phyloP scores from a whole-genome alignment of 768 basidiomycete species.

The Hydnomerulius pinastri region DNA sequence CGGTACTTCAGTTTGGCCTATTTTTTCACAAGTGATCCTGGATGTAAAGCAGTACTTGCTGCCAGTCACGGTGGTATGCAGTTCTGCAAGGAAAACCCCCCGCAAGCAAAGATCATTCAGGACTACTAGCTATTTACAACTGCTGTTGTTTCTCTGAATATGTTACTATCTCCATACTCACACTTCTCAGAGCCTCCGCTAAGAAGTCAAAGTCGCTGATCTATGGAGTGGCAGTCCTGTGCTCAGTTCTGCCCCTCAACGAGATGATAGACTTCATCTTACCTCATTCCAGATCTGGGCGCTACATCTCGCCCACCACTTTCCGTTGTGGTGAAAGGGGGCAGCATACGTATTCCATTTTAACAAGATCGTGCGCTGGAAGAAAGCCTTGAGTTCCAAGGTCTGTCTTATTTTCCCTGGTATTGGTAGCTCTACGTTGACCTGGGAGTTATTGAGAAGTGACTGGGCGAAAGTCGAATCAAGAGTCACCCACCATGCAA shows the following conservation, averaged over 20 bases:
- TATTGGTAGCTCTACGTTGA: conserved; percentile 44
- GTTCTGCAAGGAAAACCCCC: no score
- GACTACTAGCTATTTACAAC: no score
- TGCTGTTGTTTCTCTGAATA: no score
- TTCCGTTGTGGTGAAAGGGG: conserved; percentile 27
- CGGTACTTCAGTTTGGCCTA: no score
- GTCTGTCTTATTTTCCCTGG: conserved; percentile 24
- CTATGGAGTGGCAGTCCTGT: conserved; percentile 7
- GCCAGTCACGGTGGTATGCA: no score
- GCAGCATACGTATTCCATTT: conserved; percentile 19
- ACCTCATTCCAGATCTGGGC: conserved; percentile 36
- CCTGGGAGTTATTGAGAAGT: conserved; percentile 19
- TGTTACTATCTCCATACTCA: no score
- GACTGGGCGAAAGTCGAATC: not conserved
- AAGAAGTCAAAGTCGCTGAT: conserved; percentile 34
- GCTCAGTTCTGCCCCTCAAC: not conserved
- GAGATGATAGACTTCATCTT: not conserved
- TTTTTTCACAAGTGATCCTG: no score
- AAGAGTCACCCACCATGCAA: conserved; percentile 56
- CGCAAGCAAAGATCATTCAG: no score
- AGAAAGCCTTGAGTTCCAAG: conserved; percentile 12
- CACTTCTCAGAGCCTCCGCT: conserved; percentile 30
- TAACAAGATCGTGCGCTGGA: conserved; percentile 17
- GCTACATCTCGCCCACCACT: conserved; percentile 35
- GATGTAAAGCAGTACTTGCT: no score